Evolutionary conservation across 129 eudicot species (phyloP).

Genomic region (Rutidosis leptorrhynchoides): DNA sequence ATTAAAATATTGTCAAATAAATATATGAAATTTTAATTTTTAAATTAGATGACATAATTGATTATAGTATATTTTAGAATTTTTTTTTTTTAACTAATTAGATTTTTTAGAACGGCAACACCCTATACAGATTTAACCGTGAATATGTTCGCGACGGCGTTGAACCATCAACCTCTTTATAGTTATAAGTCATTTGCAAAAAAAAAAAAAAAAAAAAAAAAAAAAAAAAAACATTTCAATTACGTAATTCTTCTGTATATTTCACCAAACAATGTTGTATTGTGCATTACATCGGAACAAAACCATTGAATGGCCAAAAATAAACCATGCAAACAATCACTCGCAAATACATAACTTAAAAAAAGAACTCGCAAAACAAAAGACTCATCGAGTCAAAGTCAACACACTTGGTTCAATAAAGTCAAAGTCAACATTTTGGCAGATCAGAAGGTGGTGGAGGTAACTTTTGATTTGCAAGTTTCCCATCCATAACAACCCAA

Average conservation of each 20-base stretch:
- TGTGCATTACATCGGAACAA: not conserved
- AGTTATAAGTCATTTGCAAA: too few relatives aligned
- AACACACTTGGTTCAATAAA: constrained; percentile 1
- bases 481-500: constrained; percentile 63
- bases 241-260: not conserved
- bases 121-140: too few relatives aligned
- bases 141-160: too few relatives aligned
- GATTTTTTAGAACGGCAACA: too few relatives aligned
- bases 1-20: too few relatives aligned
- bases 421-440: constrained; percentile 45
- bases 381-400: constrained; percentile 29
- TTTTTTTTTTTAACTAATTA: too few relatives aligned
- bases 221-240: not conserved
- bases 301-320: constrained; percentile 9
- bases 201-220: too few relatives aligned
- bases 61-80: too few relatives aligned
- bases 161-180: too few relatives aligned
- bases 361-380: constrained; percentile 23
- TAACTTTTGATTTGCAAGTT: constrained; percentile 49
- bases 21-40: too few relatives aligned
- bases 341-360: constrained; percentile 25
- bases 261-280: not conserved
- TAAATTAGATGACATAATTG: too few relatives aligned
- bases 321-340: not conserved
- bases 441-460: constrained; percentile 74